Evolutionary conservation across 1,284 basidiomycete genomes (phyloP), one percentile per base, ranked within the genome.

Genomic region (Leccinum griseonigrum): DNA sequence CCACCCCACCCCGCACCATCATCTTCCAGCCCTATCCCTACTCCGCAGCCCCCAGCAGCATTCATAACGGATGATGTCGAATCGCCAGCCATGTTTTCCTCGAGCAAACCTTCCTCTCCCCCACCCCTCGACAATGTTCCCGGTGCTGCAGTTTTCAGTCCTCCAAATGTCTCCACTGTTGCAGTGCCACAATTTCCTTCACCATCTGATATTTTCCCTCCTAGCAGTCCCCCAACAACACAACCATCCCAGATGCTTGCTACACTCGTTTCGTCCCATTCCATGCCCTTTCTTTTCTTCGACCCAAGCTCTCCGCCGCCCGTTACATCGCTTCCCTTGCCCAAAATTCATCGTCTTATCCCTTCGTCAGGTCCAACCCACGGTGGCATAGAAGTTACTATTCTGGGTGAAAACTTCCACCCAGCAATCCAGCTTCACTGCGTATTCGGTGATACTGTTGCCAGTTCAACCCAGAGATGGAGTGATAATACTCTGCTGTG

Each of bases 401-500:
- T 99, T 5, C 85, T 98, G 2, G 97, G 97, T 7, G 85, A 90
- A 52, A 91, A 94, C 72, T 98, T 99, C 78, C 84, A 90, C 69
- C 79, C 86, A 0, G 81, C 84, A 46, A 74, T 89, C 60, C 83
- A 85, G 65, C 76, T 92, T 40, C 85, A 88, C 58, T 94, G 94
- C 69, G 79, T 95, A 6, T 99, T 99, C 75, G 97, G 97, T 32
- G 93, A 92, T 65, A 82, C 87, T 5, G 77, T 86, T 2, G 91
- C 95, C 4, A 90, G 87, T 59, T 90, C 88, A 26, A 98, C 95
- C 0, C 90, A 93, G 67, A 85, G 92, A 46, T 98, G 95, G 91
- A 94, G 93, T 69, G 89, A 94, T 63, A 97, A 95, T 68, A 97
- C 97, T 46, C 83, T 98, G 4, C 92, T 98, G 13, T 98, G 97